Percentiles rank a stretch among this genome's conserved stretches.
Conservation (phyloP, 768 basidiomycete genomes). For the Gymnopilus junonius region DNA sequence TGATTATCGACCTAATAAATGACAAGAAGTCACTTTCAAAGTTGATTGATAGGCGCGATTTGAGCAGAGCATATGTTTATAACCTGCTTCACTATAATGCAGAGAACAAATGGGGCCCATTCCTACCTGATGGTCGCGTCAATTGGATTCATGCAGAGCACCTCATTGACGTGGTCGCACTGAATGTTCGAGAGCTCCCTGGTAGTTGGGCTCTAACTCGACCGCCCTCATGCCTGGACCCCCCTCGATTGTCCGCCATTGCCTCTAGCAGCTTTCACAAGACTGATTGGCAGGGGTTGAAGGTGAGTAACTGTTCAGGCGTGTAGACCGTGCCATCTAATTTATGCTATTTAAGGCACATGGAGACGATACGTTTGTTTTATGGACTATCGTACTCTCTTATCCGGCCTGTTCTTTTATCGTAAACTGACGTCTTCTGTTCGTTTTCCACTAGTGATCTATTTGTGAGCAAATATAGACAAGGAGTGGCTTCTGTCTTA, state of each 20-base stretch:
- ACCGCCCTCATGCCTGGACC: slow-evolving; percentile 56
- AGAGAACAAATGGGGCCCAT: slow-evolving; percentile 65
- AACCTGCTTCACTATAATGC: slow-evolving; percentile 61
- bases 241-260: slow-evolving; percentile 57
- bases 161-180: slow-evolving; percentile 55
- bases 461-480: slow-evolving; percentile 13
- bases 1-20: slow-evolving; percentile 41
- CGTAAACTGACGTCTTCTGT: neutral
- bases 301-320: slow-evolving; percentile 34
- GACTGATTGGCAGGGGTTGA: slow-evolving; percentile 74
- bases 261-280: slow-evolving; percentile 33
- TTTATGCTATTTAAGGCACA: slow-evolving; percentile 40
- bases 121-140: slow-evolving; percentile 41
- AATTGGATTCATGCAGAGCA: slow-evolving; percentile 71
- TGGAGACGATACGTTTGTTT: slow-evolving; percentile 79
- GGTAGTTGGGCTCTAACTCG: slow-evolving; percentile 36
- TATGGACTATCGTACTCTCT: slow-evolving; percentile 68
- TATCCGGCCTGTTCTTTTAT: neutral
- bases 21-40: slow-evolving; percentile 30
- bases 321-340: neutral
- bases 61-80: slow-evolving; percentile 65
- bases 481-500: neutral
- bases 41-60: slow-evolving; percentile 41
- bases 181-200: slow-evolving; percentile 55
- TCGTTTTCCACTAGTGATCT: slow-evolving; percentile 11